phyloP scores from a whole-genome alignment of 202 grass and related monocot genomes.

The Saccharum hybrid region DNA sequence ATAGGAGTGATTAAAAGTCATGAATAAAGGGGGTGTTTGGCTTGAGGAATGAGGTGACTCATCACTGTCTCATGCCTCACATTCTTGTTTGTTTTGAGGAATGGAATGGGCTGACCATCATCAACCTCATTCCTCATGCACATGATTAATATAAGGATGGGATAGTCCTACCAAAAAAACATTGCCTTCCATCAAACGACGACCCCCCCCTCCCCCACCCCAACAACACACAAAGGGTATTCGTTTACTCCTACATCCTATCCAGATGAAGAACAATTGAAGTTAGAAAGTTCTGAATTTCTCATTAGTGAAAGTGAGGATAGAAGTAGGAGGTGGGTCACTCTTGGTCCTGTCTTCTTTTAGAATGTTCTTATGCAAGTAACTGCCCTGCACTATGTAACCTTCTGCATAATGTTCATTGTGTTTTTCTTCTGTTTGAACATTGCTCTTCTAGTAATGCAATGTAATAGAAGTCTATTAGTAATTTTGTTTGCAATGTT shows the following conservation, averaged over 20 bases:
- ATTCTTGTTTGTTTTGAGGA: neutral
- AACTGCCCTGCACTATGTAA: neutral
- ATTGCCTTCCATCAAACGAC: no score
- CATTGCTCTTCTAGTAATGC: neutral
- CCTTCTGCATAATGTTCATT: neutral
- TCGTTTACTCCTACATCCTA: no score
- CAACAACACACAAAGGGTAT: no score
- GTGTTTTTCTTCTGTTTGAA: neutral
- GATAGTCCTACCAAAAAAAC: neutral
- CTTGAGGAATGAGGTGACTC: neutral
- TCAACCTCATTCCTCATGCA: neutral
- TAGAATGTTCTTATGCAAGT: neutral
- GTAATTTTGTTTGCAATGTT: slow-evolving; percentile 3
- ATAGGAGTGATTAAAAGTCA: neutral
- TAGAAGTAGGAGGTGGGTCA: neutral
- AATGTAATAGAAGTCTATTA: neutral
- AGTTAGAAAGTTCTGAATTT: neutral
- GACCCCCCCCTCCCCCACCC: no score
- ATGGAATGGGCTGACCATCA: slow-evolving; percentile 5
- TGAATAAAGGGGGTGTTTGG: neutral
- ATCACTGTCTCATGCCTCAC: neutral
- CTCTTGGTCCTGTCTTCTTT: neutral
- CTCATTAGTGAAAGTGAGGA: neutral
- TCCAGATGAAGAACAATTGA: no score
- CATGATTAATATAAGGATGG: neutral